Evolutionary conservation across 495 filamentous ascomycete species (phyloP).

Genomic region (Neurospora sp.): DNA sequence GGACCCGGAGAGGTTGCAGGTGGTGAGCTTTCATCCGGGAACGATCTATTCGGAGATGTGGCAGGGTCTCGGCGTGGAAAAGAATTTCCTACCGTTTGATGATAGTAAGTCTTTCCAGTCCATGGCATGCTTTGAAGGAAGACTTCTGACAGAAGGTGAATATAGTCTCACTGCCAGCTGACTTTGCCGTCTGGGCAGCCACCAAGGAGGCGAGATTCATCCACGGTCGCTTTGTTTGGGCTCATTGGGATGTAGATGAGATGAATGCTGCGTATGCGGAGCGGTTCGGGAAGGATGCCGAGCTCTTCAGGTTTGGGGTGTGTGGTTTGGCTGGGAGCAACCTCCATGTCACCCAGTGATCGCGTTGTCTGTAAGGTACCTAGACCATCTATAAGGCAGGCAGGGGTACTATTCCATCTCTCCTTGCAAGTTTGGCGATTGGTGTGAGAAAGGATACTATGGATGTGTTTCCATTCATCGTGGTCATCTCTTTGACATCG

Average conservation of each 20-base stretch:
- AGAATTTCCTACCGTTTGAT: conserved; percentile 21
- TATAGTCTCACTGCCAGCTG: conserved; percentile 31
- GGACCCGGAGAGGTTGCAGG: conserved; percentile 23
- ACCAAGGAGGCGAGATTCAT: conserved; percentile 41
- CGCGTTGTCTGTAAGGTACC: not conserved
- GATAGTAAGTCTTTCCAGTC: conserved; percentile 19
- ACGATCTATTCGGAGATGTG: conserved; percentile 22
- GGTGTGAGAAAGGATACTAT: too few relatives aligned
- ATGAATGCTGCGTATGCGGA: conserved; percentile 9
- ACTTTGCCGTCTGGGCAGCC: conserved; percentile 42
- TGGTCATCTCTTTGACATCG: too few relatives aligned
- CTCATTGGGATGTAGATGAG: conserved; percentile 47
- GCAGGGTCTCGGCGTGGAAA: conserved; percentile 6
- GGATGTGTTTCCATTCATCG: too few relatives aligned
- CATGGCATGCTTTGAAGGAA: not conserved
- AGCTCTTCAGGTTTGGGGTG: not conserved
- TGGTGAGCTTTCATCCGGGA: conserved; percentile 38
- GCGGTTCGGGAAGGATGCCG: not conserved
- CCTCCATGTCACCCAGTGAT: not conserved
- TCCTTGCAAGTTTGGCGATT: too few relatives aligned
- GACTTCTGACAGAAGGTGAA: not conserved
- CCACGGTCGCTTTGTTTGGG: conserved; percentile 39
- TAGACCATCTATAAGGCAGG: too few relatives aligned
- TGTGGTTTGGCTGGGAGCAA: not conserved
- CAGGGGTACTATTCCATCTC: too few relatives aligned